phyloP scores from a whole-genome alignment of 345 rosid genomes.

The Ceriops tagal region DNA sequence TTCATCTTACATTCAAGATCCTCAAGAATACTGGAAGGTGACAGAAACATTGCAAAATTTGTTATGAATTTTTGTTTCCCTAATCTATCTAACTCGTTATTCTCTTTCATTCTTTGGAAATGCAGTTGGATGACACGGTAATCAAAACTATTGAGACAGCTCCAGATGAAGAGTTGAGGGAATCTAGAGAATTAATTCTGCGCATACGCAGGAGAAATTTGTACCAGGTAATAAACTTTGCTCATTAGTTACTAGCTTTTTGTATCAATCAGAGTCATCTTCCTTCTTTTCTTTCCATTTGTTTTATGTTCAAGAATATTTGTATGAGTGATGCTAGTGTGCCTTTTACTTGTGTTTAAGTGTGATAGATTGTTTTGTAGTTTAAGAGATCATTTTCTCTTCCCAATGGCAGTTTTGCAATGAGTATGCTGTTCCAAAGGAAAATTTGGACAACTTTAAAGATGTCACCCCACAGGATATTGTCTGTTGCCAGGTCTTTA shows the following conservation, averaged over 20 bases:
- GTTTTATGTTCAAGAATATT: background rate
- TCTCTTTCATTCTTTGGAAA: conserved; percentile 11
- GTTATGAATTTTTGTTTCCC: background rate
- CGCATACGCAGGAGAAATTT: conserved; percentile 84
- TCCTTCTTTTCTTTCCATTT: background rate
- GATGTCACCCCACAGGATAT: conserved; percentile 80
- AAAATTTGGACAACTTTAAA: conserved; percentile 71
- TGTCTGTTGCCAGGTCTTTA: conserved; percentile 78
- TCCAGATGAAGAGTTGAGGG: conserved; percentile 62
- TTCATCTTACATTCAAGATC: conserved; percentile 60
- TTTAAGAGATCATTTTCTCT: conserved; percentile 1
- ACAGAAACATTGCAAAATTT: conserved; percentile 6
- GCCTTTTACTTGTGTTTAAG: background rate
- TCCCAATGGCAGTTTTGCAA: conserved; percentile 74
- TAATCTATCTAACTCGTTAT: conserved; percentile 4
- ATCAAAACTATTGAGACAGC: conserved; percentile 80
- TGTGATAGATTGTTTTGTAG: background rate
- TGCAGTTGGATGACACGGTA: conserved; percentile 87
- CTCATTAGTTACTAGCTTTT: background rate
- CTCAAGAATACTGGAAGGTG: conserved; percentile 93
- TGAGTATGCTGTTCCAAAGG: conserved; percentile 91
- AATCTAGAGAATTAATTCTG: conserved; percentile 69
- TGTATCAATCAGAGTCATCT: background rate
- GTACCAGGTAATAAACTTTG: conserved; percentile 56
- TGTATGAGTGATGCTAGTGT: background rate